Conservation (phyloP, 2,329 filamentous ascomycete genomes). For the Neurospora sp. region DNA sequence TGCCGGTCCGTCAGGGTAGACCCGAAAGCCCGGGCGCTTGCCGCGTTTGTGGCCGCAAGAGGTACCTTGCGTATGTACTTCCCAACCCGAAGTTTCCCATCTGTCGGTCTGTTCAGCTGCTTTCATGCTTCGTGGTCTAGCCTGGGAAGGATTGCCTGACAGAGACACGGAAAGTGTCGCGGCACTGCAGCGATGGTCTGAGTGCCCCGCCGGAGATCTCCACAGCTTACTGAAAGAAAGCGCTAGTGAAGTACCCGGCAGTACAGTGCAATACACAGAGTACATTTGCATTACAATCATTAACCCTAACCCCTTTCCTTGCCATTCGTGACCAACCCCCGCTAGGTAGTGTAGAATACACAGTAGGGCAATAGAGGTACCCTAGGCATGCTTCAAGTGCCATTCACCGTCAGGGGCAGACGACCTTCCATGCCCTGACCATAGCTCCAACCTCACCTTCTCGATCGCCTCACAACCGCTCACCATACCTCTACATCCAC, state of each 20-base stretch:
- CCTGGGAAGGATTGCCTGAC: not conserved
- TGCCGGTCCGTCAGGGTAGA: not conserved
- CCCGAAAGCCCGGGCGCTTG: not conserved
- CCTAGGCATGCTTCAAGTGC: not conserved
- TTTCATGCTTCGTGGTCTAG: not conserved
- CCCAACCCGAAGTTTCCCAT: not conserved
- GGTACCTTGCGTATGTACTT: not conserved
- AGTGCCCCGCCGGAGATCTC: not conserved
- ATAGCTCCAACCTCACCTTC: not conserved
- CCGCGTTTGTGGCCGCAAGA: not conserved
- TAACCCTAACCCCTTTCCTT: conserved; percentile 8
- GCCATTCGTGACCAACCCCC: not conserved
- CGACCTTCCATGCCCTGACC: not conserved
- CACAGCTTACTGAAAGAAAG: not conserved
- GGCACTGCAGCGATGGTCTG: not conserved
- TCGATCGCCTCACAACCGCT: not conserved
- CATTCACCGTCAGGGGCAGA: not conserved
- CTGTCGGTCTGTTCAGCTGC: not conserved
- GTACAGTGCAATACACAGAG: not conserved
- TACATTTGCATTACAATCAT: not conserved
- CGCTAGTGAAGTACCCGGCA: not conserved
- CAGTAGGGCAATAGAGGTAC: not conserved
- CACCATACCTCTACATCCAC: not conserved
- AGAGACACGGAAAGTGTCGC: not conserved
- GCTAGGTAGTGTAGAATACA: not conserved